Evolutionary conservation across 2,329 filamentous ascomycete species (phyloP), one percentile per base, ranked within the genome.

Genomic region (Hypoxylon sp.): DNA sequence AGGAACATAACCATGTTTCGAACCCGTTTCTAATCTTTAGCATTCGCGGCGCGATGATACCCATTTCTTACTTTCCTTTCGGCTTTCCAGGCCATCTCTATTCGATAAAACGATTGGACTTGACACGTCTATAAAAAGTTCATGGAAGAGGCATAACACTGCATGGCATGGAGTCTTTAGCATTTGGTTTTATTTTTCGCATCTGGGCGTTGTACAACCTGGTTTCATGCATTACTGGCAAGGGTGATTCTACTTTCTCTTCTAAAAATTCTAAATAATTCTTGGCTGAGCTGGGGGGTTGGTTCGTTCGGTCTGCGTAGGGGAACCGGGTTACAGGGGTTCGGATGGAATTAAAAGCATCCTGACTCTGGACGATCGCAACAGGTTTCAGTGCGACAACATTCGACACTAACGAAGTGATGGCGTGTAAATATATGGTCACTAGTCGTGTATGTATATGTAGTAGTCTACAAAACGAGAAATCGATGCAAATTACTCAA

Each of bases 31-130:
- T 70, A 71, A 70, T 68, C 51, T 66, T 67, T 61, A 47, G 58
- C 71, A 75, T 74, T 67, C 65, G 72, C 61, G 67, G 71, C 69
- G 70, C 70, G 68, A 74, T 70, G 69, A 76, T 76, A 74, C 70
- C 73, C 73, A 63, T 70, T 68, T 65, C 17, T 62, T 64, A 66
- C 60, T 31, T 60, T 67, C 55, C 44, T 59, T 67, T 31, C 42
- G 57, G 60, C 63, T 47, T 58, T 29, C 48, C 4, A 46, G 47
- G 42, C 29, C 31, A 42, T 65, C 19, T 42, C 54, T 67, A 53
- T 63, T 63, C 54, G 39, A 64, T 46, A 47, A 24, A 42, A 50
- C 52, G 29, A 54, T 51, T 57, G 52, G 54, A 65, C 56, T 55
- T 63, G 35, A 55, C 46, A 65, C 64, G 19, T 53, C 55, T 42